Evolutionary conservation across 805 yeast species (phyloP).

Genomic region (Priceomyces haplophilus): DNA sequence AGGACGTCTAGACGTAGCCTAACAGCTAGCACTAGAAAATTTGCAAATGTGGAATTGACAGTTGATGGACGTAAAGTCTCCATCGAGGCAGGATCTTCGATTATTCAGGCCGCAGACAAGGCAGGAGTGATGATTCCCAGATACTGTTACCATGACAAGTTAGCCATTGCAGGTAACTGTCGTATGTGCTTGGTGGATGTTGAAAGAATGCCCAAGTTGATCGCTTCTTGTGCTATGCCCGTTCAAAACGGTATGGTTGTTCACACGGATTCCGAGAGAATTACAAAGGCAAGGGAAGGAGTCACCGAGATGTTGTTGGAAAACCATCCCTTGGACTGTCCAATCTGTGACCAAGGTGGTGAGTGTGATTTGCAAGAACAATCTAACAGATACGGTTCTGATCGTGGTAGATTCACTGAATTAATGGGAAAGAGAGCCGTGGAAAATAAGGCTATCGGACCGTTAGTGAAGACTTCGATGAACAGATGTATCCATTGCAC

Average conservation of each 20-base stretch:
- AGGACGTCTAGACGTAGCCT: conserved; percentile 21
- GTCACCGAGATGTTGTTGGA: conserved; percentile 85
- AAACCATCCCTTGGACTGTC: conserved; percentile 90
- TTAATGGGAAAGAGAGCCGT: conserved; percentile 84
- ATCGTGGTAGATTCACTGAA: conserved; percentile 81
- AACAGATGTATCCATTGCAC: conserved; percentile 92
- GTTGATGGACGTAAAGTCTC: conserved; percentile 72
- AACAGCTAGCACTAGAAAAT: conserved; percentile 16
- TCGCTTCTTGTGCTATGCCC: conserved; percentile 90
- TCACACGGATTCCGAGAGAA: conserved; percentile 72
- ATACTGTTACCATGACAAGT: conserved; percentile 87
- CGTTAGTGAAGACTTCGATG: conserved; percentile 85
- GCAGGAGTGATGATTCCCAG: conserved; percentile 88
- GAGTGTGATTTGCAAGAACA: conserved; percentile 93
- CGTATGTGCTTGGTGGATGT: conserved; percentile 91
- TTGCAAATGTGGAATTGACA: conserved; percentile 56
- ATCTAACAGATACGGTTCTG: conserved; percentile 76
- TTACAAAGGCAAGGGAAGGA: conserved; percentile 81
- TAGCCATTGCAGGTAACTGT: conserved; percentile 89
- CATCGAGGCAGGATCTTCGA: conserved; percentile 82
- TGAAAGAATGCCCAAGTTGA: conserved; percentile 84
- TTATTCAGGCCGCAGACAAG: conserved; percentile 87
- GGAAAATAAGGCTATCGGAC: conserved; percentile 88
- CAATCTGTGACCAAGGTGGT: conserved; percentile 92
- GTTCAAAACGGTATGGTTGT: conserved; percentile 89